Evolutionary conservation across 352 stramenopile genomes (phyloP).

Genomic region (Phytophthora macrochlamydospora): DNA sequence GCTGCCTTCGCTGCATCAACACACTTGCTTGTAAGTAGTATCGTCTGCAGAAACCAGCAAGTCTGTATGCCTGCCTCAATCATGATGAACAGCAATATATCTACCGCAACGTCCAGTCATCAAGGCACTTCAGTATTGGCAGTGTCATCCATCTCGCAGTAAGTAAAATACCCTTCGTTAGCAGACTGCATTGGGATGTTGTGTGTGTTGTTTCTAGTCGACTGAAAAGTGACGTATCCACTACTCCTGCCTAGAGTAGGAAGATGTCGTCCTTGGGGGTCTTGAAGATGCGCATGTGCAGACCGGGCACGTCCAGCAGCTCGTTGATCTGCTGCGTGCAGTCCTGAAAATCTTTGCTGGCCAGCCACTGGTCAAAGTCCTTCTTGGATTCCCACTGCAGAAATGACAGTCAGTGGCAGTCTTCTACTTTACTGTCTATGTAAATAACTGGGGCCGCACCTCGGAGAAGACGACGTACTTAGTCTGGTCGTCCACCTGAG

Average conservation of each 20-base stretch:
- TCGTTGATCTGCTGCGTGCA: constrained; percentile 86
- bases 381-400: constrained; percentile 78
- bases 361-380: constrained; percentile 81
- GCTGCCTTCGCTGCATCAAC: too few relatives aligned
- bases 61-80: too few relatives aligned
- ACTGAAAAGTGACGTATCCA: background rate
- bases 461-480: constrained; percentile 92
- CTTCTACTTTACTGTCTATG: too few relatives aligned
- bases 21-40: too few relatives aligned
- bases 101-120: background rate
- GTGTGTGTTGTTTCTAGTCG: background rate
- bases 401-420: background rate
- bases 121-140: background rate
- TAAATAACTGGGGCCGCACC: constrained; percentile 30
- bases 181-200: constrained; percentile 1
- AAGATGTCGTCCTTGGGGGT: constrained; percentile 84
- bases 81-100: too few relatives aligned
- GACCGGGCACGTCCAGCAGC: constrained; percentile 79
- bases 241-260: constrained; percentile 50
- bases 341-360: constrained; percentile 79
- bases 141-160: too few relatives aligned
- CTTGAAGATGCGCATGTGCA: constrained; percentile 85
- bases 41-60: too few relatives aligned
- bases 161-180: background rate
- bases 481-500: constrained; percentile 75